These are phyloP conservation scores for Pelargonium exstipulatum DNA, from an alignment of 441 rosid genomes.

Conservation along the genomic window DNA sequence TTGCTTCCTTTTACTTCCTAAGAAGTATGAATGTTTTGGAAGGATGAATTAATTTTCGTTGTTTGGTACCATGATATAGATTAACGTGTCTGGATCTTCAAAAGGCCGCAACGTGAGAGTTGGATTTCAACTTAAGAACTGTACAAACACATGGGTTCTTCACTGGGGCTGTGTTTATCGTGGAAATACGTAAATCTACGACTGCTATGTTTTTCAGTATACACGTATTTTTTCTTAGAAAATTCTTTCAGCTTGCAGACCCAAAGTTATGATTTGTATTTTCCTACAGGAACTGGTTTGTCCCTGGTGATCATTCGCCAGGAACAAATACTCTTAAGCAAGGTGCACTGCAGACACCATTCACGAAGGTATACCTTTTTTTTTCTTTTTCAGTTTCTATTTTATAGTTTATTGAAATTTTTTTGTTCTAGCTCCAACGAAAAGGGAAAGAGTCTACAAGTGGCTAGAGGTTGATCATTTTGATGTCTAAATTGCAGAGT, in stretches of 20 bases:
- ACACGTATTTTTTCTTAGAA: background rate
- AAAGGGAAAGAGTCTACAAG: background rate
- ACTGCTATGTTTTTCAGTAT: conserved; percentile 10
- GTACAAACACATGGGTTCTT: conserved; percentile 53
- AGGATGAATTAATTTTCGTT: conserved; percentile 4
- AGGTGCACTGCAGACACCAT: conserved; percentile 62
- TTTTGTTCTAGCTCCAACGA: background rate
- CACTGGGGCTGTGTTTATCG: conserved; percentile 58
- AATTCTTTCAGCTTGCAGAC: conserved; percentile 1
- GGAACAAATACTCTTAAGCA: conserved; percentile 26
- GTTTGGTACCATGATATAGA: conserved; percentile 27
- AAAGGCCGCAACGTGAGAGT: conserved; percentile 46
- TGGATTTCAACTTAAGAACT: conserved; percentile 54
- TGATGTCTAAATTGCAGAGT: conserved; percentile 30
- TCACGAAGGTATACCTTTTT: conserved; percentile 32
- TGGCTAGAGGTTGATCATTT: conserved; percentile 2
- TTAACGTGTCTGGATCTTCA: conserved; percentile 42
- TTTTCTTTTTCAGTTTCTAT: conserved; percentile 13
- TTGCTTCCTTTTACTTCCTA: conserved; percentile 13
- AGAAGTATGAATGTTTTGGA: conserved; percentile 12
- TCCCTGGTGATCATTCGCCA: conserved; percentile 41
- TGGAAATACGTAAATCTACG: conserved; percentile 42
- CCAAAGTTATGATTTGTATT: conserved; percentile 15
- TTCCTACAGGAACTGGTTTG: conserved; percentile 45
- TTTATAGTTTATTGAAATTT: conserved; percentile 9